Conservation (phyloP, 2,329 filamentous ascomycete species). For the Paecilomyces formosus region DNA sequence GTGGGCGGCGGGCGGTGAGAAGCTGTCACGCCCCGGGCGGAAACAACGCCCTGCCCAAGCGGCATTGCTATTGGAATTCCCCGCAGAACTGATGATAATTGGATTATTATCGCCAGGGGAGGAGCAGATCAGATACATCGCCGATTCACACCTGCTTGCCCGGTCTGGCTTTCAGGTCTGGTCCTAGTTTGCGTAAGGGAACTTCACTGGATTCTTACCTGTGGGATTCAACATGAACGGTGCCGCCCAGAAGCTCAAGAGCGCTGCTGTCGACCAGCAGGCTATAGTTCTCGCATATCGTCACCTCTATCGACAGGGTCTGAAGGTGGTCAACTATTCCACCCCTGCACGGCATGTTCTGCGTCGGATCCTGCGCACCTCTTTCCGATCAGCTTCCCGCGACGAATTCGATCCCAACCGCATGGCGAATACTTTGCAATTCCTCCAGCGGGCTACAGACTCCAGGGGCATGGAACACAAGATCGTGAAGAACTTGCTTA, state of each 20-base stretch:
- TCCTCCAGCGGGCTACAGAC: conserved; percentile 34
- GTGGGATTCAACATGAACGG: conserved; percentile 6
- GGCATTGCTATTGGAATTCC: background rate
- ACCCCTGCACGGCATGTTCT: conserved; percentile 50
- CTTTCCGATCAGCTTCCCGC: conserved; percentile 32
- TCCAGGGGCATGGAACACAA: conserved; percentile 38
- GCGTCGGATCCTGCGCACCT: conserved; percentile 34
- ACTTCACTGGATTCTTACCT: background rate
- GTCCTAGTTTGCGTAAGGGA: conserved; percentile 15
- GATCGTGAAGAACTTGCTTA: conserved; percentile 39
- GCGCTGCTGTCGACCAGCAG: conserved; percentile 12
- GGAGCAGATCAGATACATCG: background rate
- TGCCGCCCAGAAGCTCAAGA: conserved; percentile 3
- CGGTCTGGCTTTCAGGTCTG: background rate
- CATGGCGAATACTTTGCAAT: conserved; percentile 39
- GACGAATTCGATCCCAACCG: conserved; percentile 31
- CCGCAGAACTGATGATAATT: background rate
- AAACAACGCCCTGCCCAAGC: background rate
- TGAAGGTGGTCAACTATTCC: conserved; percentile 51
- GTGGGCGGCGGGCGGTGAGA: conserved; percentile 12
- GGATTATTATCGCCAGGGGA: no score
- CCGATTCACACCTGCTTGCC: background rate
- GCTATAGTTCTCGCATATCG: conserved; percentile 49
- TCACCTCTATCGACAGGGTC: conserved; percentile 45
- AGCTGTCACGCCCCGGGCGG: background rate